phyloP scores from a whole-genome alignment of 108 stramenopile species.

The Pseudonitzschia pungens region DNA sequence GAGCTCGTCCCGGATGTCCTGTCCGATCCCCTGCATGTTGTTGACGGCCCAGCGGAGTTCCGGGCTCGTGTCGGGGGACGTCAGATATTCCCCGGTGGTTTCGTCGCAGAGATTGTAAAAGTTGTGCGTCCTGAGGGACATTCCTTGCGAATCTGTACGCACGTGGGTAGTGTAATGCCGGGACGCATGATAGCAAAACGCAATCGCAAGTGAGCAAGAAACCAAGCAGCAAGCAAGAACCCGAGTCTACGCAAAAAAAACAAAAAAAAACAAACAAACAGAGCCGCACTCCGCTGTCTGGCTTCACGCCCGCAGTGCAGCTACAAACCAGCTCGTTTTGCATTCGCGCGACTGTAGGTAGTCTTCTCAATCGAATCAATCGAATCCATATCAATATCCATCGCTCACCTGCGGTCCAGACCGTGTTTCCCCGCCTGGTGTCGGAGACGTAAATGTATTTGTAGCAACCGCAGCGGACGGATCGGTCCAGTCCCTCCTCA shows the following conservation, averaged over 20 bases:
- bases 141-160: not conserved
- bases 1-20: not conserved
- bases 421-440: not conserved
- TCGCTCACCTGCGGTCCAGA: not conserved
- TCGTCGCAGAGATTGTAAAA: slow-evolving; percentile 12
- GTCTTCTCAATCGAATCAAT: too few species aligned
- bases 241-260: not conserved
- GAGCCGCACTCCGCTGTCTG: too few species aligned
- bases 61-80: not conserved
- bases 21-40: not conserved
- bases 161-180: not conserved
- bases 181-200: not conserved
- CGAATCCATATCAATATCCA: too few species aligned
- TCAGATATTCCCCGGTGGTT: not conserved
- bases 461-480: slow-evolving; percentile 14
- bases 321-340: too few species aligned
- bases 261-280: not conserved
- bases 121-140: not conserved
- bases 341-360: too few species aligned
- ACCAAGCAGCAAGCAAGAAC: not conserved
- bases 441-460: not conserved
- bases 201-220: not conserved
- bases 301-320: too few species aligned
- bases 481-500: not conserved
- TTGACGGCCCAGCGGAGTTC: not conserved